Conservation (phyloP, 2,329 filamentous ascomycete species). For the Sporothrix curviconia region DNA sequence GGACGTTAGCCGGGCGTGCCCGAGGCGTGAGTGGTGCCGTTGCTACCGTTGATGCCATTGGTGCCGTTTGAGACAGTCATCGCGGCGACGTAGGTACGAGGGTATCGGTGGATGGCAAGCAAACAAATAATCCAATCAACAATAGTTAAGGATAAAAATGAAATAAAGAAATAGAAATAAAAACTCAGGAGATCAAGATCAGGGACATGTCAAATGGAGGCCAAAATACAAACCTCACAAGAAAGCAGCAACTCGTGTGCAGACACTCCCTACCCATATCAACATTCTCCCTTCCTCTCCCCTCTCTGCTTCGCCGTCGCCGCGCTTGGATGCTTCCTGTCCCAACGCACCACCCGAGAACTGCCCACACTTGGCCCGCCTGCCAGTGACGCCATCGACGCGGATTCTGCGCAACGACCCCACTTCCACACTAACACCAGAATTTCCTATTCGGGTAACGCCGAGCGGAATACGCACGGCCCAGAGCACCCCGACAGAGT, state of each 20-base stretch:
- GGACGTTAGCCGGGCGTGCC: neutral
- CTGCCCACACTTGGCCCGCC: no score
- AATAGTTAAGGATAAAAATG: neutral
- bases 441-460: conserved; percentile 14
- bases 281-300: neutral
- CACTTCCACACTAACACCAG: conserved; percentile 5
- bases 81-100: no score
- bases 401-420: conserved; percentile 7
- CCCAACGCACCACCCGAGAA: no score
- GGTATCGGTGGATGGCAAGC: neutral
- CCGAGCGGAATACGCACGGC: neutral
- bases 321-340: conserved; percentile 4
- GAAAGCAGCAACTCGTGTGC: no score
- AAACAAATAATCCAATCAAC: neutral
- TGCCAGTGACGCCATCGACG: conserved; percentile 8
- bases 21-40: neutral
- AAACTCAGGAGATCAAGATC: no score
- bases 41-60: neutral
- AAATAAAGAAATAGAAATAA: neutral
- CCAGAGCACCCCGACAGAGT: neutral
- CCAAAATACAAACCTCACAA: no score
- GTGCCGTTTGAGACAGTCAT: neutral
- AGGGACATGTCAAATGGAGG: no score
- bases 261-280: neutral
- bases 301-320: neutral